Base-by-base conservation (phyloP, 192 early-diverging fungal species). In the Entophlyctis luteolus region DNA sequence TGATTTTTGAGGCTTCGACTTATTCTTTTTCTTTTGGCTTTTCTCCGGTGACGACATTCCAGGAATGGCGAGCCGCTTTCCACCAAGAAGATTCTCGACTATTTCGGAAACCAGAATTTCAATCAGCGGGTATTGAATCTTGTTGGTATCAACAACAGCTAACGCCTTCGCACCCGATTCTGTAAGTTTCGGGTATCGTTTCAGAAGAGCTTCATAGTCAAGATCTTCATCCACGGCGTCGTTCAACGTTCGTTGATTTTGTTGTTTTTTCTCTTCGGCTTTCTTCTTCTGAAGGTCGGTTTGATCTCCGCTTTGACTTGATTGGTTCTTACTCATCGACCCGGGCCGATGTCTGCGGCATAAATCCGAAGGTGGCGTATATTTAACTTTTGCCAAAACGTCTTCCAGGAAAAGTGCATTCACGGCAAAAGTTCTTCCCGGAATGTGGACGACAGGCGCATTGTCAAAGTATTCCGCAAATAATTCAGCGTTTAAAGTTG, bases 391-490 rank as follows among this genome's bases (percentile, higher is more conserved):
- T 33, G 84, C 79, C 22, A 89, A 36, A 12, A 83, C 74, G 65
- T 90, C 87, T 65, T 90, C 89, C 48, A 90, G 56, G 38, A 79
- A 78, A 29, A 78, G 39, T 16, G 58, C 68, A 20, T 50, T 10
- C 32, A 83, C 81, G 46, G 81, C 75, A 62, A 81, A 83, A 12
- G 89, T 69, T 37, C 74, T 23, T 34, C 80, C 81, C 76, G 88
- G 78, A 80, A 91, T 49, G 49, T 52, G 42, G 78, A 84, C 53
- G 81, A 86, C 39, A 69, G 67, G 27, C 50, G 55, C 29, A 73
- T 82, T 48, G 25, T 84, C 86, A 73, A 93, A 95, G 62, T 93
- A 95, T 2, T 46, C 48, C 0, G 87, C 79, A 72, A 95, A 95
- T 33, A 86, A 70, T 16, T 86, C 84, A 55, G 87, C 84, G 74